Evolutionary conservation across 495 filamentous ascomycete genomes (phyloP), one percentile per base, ranked within the genome.

Genomic region (Aspergillus affinis): DNA sequence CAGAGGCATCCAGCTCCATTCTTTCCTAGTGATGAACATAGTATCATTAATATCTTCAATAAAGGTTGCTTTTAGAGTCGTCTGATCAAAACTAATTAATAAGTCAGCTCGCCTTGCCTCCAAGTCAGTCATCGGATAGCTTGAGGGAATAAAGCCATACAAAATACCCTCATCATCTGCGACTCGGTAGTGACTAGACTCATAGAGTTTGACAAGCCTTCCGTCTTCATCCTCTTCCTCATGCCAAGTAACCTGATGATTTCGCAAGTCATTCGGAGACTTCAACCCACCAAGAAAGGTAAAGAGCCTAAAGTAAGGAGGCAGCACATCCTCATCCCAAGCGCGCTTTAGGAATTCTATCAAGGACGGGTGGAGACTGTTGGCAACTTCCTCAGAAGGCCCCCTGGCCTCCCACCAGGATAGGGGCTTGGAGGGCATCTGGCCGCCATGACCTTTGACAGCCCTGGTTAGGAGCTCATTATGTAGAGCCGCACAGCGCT

Each of bases 1-100:
- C 29, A 63, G 46, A 51, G 61, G 61, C 61, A 59, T 59, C 56
- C 56, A 55, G 56, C 61, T 50, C 61, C 61, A 59, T 54, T 58
- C 50, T 21, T 58, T 49, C 12, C 47, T 52, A 32, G 30, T 52
- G n/a, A 55, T 55, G 4, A 36, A 19, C 15, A 4, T 15, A 44
- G 32, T 60, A 45, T 60, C 50, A 20, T 60, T 50, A 48, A 19
- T 32, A 50, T 60, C 51, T 19, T 55, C 51, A 50, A 54, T 50
- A 41, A 48, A 60, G 41, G 21, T 60, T 54, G 58, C 58, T 55
- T 60, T 60, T 46, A 54, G 44, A 60, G 50, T 60, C 36, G 12
- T 48, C 46, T 60, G 58, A 48, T 60, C 58, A 55, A 60, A 60
- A 18, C 58, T 60, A 58, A 58, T 58, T 19, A 49, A 50, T 19